Base-by-base conservation (phyloP, 345 rosid genomes). In the Hibiscus syriacus region DNA sequence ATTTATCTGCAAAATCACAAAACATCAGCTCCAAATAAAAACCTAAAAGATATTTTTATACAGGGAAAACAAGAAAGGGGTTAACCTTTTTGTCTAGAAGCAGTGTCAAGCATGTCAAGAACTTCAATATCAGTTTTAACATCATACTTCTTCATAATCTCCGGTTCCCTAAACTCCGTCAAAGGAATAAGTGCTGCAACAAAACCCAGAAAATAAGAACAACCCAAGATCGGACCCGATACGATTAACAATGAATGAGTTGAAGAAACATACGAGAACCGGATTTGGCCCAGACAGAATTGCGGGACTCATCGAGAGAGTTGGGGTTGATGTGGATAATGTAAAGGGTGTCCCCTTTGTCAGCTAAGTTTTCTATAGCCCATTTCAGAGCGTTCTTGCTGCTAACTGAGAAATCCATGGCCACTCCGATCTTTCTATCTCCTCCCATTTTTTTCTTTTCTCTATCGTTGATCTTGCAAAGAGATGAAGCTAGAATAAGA, bases 331-430 rank as follows among this genome's bases (percentile, higher is more conserved):
- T n/a, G n/a, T n/a, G n/a, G n/a, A n/a, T n/a, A n/a, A n/a, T n/a
- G n/a, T n/a, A n/a, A 48, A 93, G 72, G 12, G 86, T 82, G 67
- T 93, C 99, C 22, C 87, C 90, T 71, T 76, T 83, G 50, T 91
- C 85, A 0, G 85, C 90, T 66, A 93, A 83, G 80, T 90, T 93
- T 11, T 91, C 80, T 1, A 93, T 68, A 3, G 97, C 91, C 99
- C 99, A 93, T 72, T 76, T 59, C 7, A 93, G 81, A 70, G 99
- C 99, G 68, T 73, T 75, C 81, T 89, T 93, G 95, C 98, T 93
- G 87, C 95, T 87, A 43, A 62, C 70, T 0, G 99, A 93, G 85
- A 90, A 93, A 67, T 93, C 98, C 97, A 93, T 74, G 7, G 97
- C 97, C 73, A 90, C 81, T 1, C 97, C 97, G 9, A 89, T 77